Conservation (phyloP, 306 rosid genomes). For the Luffa acutangula region DNA sequence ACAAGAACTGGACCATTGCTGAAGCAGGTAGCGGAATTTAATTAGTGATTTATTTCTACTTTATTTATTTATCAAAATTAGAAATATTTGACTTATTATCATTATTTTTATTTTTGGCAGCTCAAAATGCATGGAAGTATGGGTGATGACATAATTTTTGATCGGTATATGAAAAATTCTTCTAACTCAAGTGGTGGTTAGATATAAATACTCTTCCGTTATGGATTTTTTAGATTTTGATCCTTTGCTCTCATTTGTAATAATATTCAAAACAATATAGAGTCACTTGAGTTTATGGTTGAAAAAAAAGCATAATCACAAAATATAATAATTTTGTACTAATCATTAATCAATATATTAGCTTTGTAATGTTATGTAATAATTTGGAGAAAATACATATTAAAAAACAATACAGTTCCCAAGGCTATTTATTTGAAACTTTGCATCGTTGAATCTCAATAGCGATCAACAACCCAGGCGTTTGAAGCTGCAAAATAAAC, state of each 20-base stretch:
- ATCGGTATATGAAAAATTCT: not conserved
- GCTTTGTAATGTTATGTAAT: not conserved
- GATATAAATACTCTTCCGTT: not conserved
- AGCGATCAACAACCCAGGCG: not conserved
- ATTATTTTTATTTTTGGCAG: not conserved
- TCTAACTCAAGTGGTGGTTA: no score
- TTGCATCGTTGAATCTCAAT: not conserved
- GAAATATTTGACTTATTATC: not conserved
- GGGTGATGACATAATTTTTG: not conserved
- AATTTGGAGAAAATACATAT: not conserved
- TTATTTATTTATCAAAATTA: not conserved
- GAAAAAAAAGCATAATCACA: not conserved
- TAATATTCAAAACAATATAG: no score
- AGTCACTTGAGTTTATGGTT: not conserved
- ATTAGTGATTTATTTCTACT: not conserved
- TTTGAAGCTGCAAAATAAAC: not conserved
- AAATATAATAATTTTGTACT: not conserved
- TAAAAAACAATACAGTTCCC: not conserved
- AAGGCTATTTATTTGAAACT: not conserved
- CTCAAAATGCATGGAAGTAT: conserved; percentile 4
- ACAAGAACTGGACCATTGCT: conserved; percentile 54
- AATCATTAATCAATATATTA: not conserved
- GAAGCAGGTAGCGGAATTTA: conserved; percentile 27
- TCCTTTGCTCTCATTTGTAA: not conserved
- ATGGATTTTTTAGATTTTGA: no score